phyloP scores from a whole-genome alignment of 345 rosid species.

The Draba incana region DNA sequence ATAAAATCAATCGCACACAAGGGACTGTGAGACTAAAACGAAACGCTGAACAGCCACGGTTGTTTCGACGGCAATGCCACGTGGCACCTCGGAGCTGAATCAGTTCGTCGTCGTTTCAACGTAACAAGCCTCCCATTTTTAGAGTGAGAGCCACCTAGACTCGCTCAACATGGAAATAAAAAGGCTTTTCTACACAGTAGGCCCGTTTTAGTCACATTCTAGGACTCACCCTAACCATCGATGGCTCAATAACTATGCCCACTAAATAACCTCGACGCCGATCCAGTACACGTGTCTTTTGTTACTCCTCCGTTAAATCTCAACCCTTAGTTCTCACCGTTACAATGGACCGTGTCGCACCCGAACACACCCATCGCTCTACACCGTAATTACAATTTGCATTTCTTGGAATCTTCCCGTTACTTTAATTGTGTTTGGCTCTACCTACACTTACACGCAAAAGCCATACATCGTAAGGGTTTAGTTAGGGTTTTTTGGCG shows the following conservation, averaged over 20 bases:
- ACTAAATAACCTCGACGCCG: constrained; percentile 7
- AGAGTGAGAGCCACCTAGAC: constrained; percentile 28
- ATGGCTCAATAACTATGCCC: constrained; percentile 23
- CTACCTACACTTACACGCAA: constrained; percentile 19
- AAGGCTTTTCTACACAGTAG: not conserved
- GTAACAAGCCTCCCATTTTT: constrained; percentile 17
- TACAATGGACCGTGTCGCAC: too few species aligned
- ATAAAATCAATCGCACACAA: constrained; percentile 19
- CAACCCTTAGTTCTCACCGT: constrained; percentile 18
- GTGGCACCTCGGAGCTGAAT: constrained; percentile 22
- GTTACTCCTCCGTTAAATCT: not conserved
- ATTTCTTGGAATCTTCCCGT: not conserved
- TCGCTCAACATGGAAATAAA: not conserved
- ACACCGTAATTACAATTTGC: too few species aligned
- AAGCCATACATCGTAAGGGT: constrained; percentile 6
- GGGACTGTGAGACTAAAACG: constrained; percentile 25
- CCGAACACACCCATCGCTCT: too few species aligned
- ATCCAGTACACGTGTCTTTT: constrained; percentile 6
- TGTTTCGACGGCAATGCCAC: constrained; percentile 36
- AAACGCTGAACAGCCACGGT: constrained; percentile 18
- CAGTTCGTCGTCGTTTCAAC: constrained; percentile 24
- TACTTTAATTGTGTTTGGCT: not conserved
- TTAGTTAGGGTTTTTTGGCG: constrained; percentile 13
- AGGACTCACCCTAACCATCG: constrained; percentile 5
- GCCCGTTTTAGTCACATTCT: constrained; percentile 3